Percentiles rank a stretch among this genome's conserved stretches.
Conservation (phyloP, 2,329 filamentous ascomycete genomes). For the Pseudopithomyces chartarum region DNA sequence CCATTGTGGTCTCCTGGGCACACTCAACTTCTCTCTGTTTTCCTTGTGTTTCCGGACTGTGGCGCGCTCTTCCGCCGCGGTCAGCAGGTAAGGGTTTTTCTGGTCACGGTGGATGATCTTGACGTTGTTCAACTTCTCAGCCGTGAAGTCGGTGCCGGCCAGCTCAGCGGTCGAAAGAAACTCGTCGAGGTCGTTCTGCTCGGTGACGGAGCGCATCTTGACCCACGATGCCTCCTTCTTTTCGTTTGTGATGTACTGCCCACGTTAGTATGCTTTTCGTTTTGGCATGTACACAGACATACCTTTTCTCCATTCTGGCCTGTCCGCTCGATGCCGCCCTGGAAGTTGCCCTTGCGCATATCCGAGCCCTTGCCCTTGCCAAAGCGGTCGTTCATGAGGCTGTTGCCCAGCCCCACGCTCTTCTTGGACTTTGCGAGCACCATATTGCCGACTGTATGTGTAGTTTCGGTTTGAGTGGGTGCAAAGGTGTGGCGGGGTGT, state of each 20-base stretch:
- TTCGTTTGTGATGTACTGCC: constrained; percentile 85
- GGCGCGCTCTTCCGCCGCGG: constrained; percentile 79
- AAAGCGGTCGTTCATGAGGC: constrained; percentile 98
- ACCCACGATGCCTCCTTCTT: constrained; percentile 93
- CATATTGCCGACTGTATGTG: constrained; percentile 55
- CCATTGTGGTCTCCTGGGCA: constrained; percentile 89
- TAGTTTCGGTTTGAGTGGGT: constrained; percentile 20
- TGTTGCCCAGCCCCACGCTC: constrained; percentile 90
- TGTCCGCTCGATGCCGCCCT: constrained; percentile 69
- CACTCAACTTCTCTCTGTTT: constrained; percentile 79
- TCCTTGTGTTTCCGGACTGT: constrained; percentile 80
- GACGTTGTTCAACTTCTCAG: constrained; percentile 98
- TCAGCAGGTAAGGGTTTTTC: constrained; percentile 91
- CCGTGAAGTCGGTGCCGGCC: constrained; percentile 98
- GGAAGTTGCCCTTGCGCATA: constrained; percentile 72
- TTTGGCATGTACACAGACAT: constrained; percentile 11
- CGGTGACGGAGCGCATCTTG: constrained; percentile 98
- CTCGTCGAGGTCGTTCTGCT: constrained; percentile 95
- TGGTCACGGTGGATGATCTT: constrained; percentile 98
- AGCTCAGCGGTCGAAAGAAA: constrained; percentile 95
- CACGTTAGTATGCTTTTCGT: constrained; percentile 23
- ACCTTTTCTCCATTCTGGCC: constrained; percentile 78
- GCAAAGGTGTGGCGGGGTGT: constrained; percentile 10
- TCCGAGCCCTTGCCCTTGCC: constrained; percentile 87
- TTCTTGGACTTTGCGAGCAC: constrained; percentile 92